A percentile compares a stretch with the other conserved stretches of the same genome.
Conservation (phyloP, 306 rosid species). For the Cucurbita argyrosperma region DNA sequence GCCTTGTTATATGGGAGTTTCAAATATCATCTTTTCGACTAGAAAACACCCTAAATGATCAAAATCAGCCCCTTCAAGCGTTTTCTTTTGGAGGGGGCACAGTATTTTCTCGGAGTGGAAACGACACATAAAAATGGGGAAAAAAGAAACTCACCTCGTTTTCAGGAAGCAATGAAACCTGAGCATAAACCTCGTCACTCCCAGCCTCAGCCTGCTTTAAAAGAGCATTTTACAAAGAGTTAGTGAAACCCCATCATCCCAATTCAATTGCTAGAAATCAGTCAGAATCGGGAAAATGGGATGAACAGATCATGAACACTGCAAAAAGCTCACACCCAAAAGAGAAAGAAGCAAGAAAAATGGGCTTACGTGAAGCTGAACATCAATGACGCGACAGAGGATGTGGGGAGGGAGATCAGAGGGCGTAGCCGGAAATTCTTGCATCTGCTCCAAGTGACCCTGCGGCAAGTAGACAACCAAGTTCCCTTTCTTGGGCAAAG, state of each 20-base stretch:
- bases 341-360: background rate
- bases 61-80: background rate
- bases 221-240: background rate
- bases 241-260: background rate
- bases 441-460: slow-evolving; percentile 70
- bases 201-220: slow-evolving; percentile 84
- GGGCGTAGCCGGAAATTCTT: slow-evolving; percentile 49
- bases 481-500: slow-evolving; percentile 75
- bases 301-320: background rate
- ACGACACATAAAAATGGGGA: background rate
- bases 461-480: slow-evolving; percentile 82
- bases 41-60: background rate
- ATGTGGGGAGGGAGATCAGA: slow-evolving; percentile 72
- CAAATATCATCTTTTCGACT: background rate
- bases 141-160: slow-evolving; percentile 51
- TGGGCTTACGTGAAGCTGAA: slow-evolving; percentile 69
- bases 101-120: slow-evolving; percentile 13
- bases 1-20: background rate
- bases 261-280: background rate
- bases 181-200: slow-evolving; percentile 82
- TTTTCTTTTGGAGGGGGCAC: background rate
- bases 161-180: slow-evolving; percentile 73
- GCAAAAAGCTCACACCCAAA: background rate
- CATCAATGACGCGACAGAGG: slow-evolving; percentile 85
- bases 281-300: background rate